Base-by-base conservation (phyloP, 495 filamentous ascomycete genomes). In the Lasiosphaeria ovina region DNA sequence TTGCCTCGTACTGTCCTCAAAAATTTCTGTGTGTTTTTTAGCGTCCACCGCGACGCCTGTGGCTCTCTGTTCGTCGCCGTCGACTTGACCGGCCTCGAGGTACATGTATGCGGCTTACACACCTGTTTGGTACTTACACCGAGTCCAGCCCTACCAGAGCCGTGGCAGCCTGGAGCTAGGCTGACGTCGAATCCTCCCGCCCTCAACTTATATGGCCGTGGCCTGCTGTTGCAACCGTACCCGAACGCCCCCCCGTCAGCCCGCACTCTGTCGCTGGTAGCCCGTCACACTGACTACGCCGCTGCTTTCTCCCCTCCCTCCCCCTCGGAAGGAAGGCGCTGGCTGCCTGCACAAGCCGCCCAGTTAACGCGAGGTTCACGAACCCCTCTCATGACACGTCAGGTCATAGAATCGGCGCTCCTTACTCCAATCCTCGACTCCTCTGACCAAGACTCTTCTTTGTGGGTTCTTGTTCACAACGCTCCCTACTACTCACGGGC, bases 331-430 rank as follows among this genome's bases (percentile, higher is more conserved):
- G 44, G 44, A 11, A n/a, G 12, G 12, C 12, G 44, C 44, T 47
- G 44, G 6, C 44, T 55, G n/a, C 8, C 35, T 55, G 53, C 53
- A 31, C 24, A 55, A 36, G 36, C 54, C 36, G n/a, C 36, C n/a
- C 54, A 16, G 17, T 16, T 6, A 38, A 31, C 36, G n/a, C 10
- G n/a, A 24, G 32, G 12, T 38, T 45, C 35, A 35, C 54, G 16
- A 35, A 12, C 24, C 3, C n/a, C 17, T 12, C 55, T 31, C 31
- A 47, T 5, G 44, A 47, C 44, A 47, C 44, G 44, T 14, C 40
- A 49, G 17, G 44, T 55, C 54, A 55, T 33, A 57, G 35, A 32
- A 35, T 36, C 40, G 42, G n/a, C 32, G 42, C 44, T 57, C 11
- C 44, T 44, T 33, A n/a, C 33, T 16, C 31, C 5, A 7, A 32